phyloP scores from a whole-genome alignment of 2,329 filamentous ascomycete genomes.

The Xylariaceae sp. region DNA sequence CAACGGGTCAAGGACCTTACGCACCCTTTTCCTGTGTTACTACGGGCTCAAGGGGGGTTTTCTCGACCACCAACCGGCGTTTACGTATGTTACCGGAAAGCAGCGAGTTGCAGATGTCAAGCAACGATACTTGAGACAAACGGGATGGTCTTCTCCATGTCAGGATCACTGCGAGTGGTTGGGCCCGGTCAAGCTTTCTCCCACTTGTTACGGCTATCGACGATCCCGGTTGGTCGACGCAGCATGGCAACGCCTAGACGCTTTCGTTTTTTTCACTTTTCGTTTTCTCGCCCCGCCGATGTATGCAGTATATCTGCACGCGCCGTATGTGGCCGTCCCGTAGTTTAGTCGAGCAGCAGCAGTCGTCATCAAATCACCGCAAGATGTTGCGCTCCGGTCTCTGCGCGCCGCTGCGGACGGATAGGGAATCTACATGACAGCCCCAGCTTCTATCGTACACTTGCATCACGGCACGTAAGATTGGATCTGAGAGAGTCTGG shows the following conservation, averaged over 20 bases:
- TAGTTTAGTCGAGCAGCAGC: not conserved
- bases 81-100: conserved; percentile 1
- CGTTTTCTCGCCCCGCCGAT: not conserved
- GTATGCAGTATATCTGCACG: not conserved
- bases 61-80: not conserved
- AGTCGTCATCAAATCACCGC: not conserved
- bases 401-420: not conserved
- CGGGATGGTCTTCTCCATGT: not conserved
- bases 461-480: not conserved
- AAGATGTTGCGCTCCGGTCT: not conserved
- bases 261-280: not conserved
- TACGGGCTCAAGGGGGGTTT: not conserved
- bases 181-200: not conserved
- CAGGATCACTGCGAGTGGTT: not conserved
- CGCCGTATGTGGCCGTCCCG: not conserved
- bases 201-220: not conserved
- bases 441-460: not conserved
- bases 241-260: not conserved
- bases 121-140: conserved; percentile 10
- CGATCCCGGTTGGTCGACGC: not conserved
- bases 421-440: not conserved
- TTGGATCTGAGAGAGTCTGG: not conserved
- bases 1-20: not conserved
- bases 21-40: not conserved
- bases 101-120: conserved; percentile 15